Evolutionary conservation across 805 yeast genomes (phyloP), one percentile per base, ranked within the genome.

Genomic region (Nematodospora valgi): DNA sequence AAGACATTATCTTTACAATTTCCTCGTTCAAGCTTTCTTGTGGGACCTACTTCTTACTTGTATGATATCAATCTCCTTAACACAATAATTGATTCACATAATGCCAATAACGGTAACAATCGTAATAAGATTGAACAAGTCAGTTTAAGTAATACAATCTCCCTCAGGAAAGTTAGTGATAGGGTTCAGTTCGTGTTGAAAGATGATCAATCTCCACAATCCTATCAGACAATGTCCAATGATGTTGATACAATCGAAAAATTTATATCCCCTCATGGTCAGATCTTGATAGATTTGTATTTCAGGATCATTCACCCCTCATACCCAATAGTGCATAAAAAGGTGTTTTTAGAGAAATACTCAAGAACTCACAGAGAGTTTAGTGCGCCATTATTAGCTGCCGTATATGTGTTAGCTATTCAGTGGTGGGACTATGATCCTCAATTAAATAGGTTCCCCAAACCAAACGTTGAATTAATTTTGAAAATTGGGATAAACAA

Each of bases 341-440:
- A 83, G 48, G 96, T 91, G 5, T 93, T 91, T 48, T 53, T 91
- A 42, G 98, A 91, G 49, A 91, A 91, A 55, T 91, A 89, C 54
- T 68, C 89, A 2, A 67, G 98, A 37, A 87, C 97, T 1, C 94
- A 87, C 55, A 73, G 95, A 30, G 98, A 91, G 57, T 79, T 91
- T 48, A 80, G 93, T 35, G 95, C 97, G 0, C 95, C 97, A 0
- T 60, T 91, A 32, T 63, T 91, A 30, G 97, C 97, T 0, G 85
- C 96, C 0, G 95, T 91, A 1, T 91, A 91, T 53, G 78, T 85
- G 7, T 63, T 89, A 39, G 95, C 97, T 0, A 73, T 86, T 28
- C 91, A 86, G 54, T 87, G 95, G 94, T 89, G 97, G 97, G 91
- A 86, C 46, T 81, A 80, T 54, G 89, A 81, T 49, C 84, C 94